Percentiles rank a stretch among this genome's conserved stretches.
Conservation (phyloP, 2,329 filamentous ascomycete species). For the Colletotrichum truncatum region DNA sequence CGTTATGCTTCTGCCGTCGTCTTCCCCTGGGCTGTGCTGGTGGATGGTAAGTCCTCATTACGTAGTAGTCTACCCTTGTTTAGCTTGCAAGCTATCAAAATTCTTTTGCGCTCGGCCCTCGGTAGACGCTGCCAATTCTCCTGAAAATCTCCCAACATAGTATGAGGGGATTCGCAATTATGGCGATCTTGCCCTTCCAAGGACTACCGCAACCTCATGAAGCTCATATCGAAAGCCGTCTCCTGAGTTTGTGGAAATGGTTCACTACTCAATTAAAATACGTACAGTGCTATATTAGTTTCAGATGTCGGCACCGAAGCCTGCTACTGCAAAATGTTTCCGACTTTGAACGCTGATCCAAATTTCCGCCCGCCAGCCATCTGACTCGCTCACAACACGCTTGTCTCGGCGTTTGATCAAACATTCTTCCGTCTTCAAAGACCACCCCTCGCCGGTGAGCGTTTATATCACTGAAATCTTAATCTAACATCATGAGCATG, state of each 20-base stretch:
- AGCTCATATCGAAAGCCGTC: neutral
- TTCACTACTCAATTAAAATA: neutral
- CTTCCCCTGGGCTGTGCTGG: neutral
- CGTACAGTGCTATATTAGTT: neutral
- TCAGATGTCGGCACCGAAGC: neutral
- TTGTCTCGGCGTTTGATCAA: neutral
- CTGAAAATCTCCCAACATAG: neutral
- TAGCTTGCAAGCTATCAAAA: neutral
- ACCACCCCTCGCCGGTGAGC: no score
- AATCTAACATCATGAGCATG: neutral
- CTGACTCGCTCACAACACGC: constrained; percentile 3
- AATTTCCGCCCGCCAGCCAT: constrained; percentile 5
- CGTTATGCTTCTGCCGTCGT: neutral
- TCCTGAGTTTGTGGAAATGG: neutral
- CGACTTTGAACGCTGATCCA: neutral
- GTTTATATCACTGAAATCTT: neutral
- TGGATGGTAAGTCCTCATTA: neutral
- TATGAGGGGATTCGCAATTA: constrained; percentile 2
- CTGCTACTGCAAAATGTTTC: constrained; percentile 13
- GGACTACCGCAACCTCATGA: neutral
- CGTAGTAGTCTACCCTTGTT: neutral
- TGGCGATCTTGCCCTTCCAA: neutral
- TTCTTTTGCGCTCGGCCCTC: constrained; percentile 7
- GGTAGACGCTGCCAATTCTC: neutral
- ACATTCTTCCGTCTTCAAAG: neutral